Base-by-base conservation (phyloP, 1,284 basidiomycete species). In the Retiboletus fuscus region DNA sequence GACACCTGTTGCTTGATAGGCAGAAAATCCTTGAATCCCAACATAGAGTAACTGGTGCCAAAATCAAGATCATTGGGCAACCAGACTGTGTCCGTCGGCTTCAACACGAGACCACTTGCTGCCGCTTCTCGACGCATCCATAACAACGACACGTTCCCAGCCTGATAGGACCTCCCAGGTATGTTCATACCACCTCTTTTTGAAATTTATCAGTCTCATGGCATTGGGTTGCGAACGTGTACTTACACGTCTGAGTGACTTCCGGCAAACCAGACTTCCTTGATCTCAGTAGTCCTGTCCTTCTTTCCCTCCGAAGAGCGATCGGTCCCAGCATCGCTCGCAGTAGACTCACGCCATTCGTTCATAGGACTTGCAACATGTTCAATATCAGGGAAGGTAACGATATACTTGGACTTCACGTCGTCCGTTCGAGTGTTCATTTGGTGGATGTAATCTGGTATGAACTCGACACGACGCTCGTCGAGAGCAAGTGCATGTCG, bases 401-500 rank as follows among this genome's bases (percentile, higher is more conserved):
- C 24, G 7, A 22, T 7, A 5, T 64, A 55, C 3, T 60, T 60
- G 39, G 57, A 60, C 22, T 39, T 39, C 39, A 20, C 41, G 5
- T 58, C 53, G 43, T n/a, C 16, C 3, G 24, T 47, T 41, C 47
- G 39, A 20, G 64, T 43, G 26, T 67, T 77, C 61, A 62, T 64
- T 46, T 70, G 66, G 18, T 70, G 61, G 60, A 75, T 69, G n/a
- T 79, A 81, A 66, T 85, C 84, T 1, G 84, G 82, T 69, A 82
- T 75, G 70, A 84, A 84, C 63, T 83, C 83, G 24, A 82, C 71
- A 72, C 82, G 77, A 30, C 72, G 73, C 65, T 84, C 83, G 63
- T 84, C 83, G 4, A 83, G 78, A 20, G 82, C 81, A 8, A 84
- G 79, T 2, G 83, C 83, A 62, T 85, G 84, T 24, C 84, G 80